Evolutionary conservation across 2,329 filamentous ascomycete genomes (phyloP), one percentile per base, ranked within the genome.

Genomic region (Ophiocordyceps australis): DNA sequence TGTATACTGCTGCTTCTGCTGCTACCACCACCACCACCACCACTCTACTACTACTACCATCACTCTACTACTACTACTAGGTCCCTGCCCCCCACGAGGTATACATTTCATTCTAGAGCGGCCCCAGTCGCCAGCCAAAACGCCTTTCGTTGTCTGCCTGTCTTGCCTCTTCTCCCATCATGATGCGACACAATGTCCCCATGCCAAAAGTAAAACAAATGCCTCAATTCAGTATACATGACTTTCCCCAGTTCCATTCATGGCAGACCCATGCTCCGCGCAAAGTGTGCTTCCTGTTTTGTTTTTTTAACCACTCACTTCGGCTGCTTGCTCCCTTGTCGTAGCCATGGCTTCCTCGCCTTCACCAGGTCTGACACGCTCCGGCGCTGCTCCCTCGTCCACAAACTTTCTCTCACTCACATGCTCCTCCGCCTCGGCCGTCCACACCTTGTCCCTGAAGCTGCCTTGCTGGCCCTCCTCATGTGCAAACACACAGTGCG

Each of bases 361-460:
- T 20, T 49, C 49, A 15, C 44, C 42, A 1, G 78, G 73, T 31
- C 80, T 64, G 32, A 91, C 71, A 26, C 80, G 54, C 52, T 92
- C 81, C 45, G 81, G 74, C 16, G 59, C 55, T 5, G 54, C 64
- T 9, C 61, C 57, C 24, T 80, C 74, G 30, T 81, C 72, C 26
- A 86, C 72, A 53, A 93, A 94, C 45, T 80, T 86, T 39, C 85
- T 65, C 50, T 93, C 81, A 43, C 82, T 92, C 25, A 92, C 73
- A 47, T 92, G 81, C 30, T 67, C 58, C 37, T 62, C 43, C 14
- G 52, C 38, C 9, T 63, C 66, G 4, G 81, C 67, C 12, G 74
- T 83, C 86, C 86, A 95, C 16, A 91, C 81, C 55, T 92, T 94
- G 49, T 91, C 81, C 32, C 74, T 68, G 51, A 83, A 86, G 10